Conservation (phyloP, 2,329 filamentous ascomycete species). For the Diaporthe sp. region DNA sequence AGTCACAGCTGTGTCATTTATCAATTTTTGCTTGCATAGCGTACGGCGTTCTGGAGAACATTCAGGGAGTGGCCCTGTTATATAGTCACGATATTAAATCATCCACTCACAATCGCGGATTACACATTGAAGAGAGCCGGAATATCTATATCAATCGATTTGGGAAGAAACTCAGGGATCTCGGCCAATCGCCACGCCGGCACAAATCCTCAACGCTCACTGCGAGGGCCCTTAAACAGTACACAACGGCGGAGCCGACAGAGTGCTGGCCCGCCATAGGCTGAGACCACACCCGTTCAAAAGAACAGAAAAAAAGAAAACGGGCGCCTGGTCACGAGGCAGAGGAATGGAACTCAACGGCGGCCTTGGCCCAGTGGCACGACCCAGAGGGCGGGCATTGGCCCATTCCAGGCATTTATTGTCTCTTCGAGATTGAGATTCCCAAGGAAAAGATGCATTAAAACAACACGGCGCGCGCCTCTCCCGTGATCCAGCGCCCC, state of each 20-base stretch:
- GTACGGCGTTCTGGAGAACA: constrained; percentile 1
- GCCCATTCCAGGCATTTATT: constrained; percentile 25
- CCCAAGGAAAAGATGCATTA: not conserved
- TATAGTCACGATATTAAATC: not conserved
- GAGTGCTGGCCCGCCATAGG: not conserved
- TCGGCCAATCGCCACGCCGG: not conserved
- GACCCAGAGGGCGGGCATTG: not conserved
- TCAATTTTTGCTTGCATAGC: constrained; percentile 5
- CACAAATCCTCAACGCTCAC: not conserved
- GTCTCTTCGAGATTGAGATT: constrained; percentile 29
- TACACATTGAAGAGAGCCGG: not conserved
- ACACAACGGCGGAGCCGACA: not conserved
- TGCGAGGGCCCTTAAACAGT: not conserved
- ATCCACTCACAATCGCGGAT: not conserved
- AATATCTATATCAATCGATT: not conserved
- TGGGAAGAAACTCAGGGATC: not conserved
- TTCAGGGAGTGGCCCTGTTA: not conserved
- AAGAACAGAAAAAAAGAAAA: no score
- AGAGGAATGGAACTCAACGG: constrained; percentile 27
- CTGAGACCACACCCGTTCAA: not conserved
- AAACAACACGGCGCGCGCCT: constrained; percentile 7
- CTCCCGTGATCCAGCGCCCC: constrained; percentile 14
- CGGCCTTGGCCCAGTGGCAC: not conserved
- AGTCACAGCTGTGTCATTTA: not conserved
- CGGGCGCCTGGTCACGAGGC: not conserved